Conservation (phyloP, 768 basidiomycete genomes). For the Lentinula detonsa region DNA sequence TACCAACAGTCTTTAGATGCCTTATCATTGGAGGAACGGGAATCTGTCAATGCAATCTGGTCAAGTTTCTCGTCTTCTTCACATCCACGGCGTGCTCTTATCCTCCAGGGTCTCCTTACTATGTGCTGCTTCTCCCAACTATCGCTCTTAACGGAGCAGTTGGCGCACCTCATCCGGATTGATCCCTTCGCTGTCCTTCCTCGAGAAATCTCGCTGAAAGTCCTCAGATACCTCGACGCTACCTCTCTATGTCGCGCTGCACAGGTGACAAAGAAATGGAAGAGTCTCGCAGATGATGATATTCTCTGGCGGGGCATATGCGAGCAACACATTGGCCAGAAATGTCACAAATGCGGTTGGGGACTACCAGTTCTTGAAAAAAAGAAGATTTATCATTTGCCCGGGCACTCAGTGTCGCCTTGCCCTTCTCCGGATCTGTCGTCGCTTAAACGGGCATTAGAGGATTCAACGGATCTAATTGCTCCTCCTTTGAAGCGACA, state of each 20-base stretch:
- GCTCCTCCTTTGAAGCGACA: slow-evolving; percentile 48
- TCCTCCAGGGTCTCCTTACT: slow-evolving; percentile 93
- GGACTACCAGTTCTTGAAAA: slow-evolving; percentile 88
- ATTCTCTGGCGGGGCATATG: slow-evolving; percentile 94
- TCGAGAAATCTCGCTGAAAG: slow-evolving; percentile 80
- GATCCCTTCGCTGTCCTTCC: slow-evolving; percentile 92
- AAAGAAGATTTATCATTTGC: slow-evolving; percentile 42
- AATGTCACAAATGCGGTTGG: slow-evolving; percentile 97
- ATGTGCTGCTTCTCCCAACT: slow-evolving; percentile 99
- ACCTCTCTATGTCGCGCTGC: slow-evolving; percentile 91
- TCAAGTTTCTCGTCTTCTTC: slow-evolving; percentile 94
- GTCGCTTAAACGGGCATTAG: slow-evolving; percentile 33
- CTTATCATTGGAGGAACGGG: slow-evolving; percentile 78
- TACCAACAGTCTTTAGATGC: slow-evolving; percentile 78
- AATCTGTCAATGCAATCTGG: slow-evolving; percentile 90
- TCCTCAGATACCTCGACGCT: slow-evolving; percentile 87
- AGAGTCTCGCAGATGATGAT: slow-evolving; percentile 87
- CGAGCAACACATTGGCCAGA: slow-evolving; percentile 96
- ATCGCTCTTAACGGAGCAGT: slow-evolving; percentile 90
- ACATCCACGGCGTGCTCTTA: slow-evolving; percentile 85
- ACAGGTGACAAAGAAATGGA: slow-evolving; percentile 85
- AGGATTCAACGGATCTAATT: slow-evolving; percentile 18
- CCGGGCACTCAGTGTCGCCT: slow-evolving; percentile 28
- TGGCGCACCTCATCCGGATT: slow-evolving; percentile 88
- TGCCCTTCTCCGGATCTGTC: slow-evolving; percentile 23